Percentiles rank a stretch among this genome's conserved stretches.
Evolutionary conservation across 371 early-diverging fungal genomes (phyloP).

Genomic region (Syncephalastrum contaminatum): DNA sequence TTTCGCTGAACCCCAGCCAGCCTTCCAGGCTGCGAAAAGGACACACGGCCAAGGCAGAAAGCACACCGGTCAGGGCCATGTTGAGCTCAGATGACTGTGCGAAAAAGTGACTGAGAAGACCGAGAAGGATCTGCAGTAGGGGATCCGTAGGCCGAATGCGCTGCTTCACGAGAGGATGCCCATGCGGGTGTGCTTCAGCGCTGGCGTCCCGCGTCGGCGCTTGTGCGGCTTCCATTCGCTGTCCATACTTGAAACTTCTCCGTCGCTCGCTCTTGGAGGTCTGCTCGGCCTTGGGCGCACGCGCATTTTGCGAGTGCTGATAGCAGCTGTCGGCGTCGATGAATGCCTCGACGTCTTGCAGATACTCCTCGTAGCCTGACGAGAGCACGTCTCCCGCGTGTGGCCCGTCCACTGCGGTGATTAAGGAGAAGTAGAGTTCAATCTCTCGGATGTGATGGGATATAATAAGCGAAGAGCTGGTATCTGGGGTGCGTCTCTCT

Average conservation of each 20-base stretch:
- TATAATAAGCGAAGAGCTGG: constrained; percentile 28
- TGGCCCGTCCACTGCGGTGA: constrained; percentile 56
- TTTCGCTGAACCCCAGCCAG: constrained; percentile 75
- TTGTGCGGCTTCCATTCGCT: constrained; percentile 29
- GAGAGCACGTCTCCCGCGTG: constrained; percentile 55
- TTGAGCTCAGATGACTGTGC: constrained; percentile 87
- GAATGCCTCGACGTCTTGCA: constrained; percentile 70
- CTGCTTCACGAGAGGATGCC: no score
- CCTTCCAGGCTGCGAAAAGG: constrained; percentile 76
- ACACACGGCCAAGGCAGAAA: constrained; percentile 79
- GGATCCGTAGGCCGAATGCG: constrained; percentile 63
- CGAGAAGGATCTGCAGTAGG: constrained; percentile 62
- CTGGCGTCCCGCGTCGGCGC: constrained; percentile 11
- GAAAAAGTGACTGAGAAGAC: constrained; percentile 75
- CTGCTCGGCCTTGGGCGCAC: constrained; percentile 10
- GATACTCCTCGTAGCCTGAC: constrained; percentile 75
- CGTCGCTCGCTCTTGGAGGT: constrained; percentile 45
- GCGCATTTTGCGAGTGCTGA: constrained; percentile 26
- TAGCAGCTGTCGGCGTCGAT: constrained; percentile 66
- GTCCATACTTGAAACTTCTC: constrained; percentile 63
- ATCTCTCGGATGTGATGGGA: constrained; percentile 69
- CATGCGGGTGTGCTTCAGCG: constrained; percentile 38
- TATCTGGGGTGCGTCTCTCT: constrained; percentile 18
- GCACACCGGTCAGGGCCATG: constrained; percentile 85
- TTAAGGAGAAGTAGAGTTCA: constrained; percentile 69